Percentiles rank a stretch among this genome's conserved stretches.
Evolutionary conservation across 208 protist genomes (phyloP).

Genomic region (Acanthamoeba healyi): DNA sequence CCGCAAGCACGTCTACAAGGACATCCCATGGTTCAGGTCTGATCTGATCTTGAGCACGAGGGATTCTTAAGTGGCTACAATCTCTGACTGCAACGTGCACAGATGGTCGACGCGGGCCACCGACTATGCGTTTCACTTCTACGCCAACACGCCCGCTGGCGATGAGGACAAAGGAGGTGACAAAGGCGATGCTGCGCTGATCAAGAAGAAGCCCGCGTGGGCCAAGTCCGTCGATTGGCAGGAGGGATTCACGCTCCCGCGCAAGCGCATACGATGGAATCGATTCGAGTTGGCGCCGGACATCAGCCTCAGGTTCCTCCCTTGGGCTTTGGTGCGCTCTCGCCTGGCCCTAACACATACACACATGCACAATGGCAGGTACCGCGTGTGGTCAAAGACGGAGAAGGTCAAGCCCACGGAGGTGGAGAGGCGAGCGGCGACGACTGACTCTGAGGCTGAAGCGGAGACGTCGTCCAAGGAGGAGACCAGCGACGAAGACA

Average conservation of each 20-base stretch:
- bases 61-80: no score
- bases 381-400: background rate
- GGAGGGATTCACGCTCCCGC: background rate
- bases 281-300: background rate
- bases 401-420: slow-evolving; percentile 16
- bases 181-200: background rate
- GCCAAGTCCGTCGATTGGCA: background rate
- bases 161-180: background rate
- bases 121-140: slow-evolving; percentile 29
- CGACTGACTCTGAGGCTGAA: background rate
- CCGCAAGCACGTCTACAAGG: background rate
- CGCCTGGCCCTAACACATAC: background rate
- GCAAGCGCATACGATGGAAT: slow-evolving; percentile 4
- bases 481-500: background rate
- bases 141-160: background rate
- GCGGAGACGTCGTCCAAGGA: background rate
- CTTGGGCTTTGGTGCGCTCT: background rate
- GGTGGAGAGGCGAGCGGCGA: background rate
- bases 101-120: background rate
- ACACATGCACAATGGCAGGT: background rate
- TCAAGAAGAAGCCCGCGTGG: slow-evolving; percentile 22
- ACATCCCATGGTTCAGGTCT: slow-evolving; percentile 22
- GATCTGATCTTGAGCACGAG: background rate
- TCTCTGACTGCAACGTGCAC: no score
- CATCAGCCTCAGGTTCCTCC: background rate